Conservation (phyloP, 441 rosid species). For the Euphorbia neoarborescens region DNA sequence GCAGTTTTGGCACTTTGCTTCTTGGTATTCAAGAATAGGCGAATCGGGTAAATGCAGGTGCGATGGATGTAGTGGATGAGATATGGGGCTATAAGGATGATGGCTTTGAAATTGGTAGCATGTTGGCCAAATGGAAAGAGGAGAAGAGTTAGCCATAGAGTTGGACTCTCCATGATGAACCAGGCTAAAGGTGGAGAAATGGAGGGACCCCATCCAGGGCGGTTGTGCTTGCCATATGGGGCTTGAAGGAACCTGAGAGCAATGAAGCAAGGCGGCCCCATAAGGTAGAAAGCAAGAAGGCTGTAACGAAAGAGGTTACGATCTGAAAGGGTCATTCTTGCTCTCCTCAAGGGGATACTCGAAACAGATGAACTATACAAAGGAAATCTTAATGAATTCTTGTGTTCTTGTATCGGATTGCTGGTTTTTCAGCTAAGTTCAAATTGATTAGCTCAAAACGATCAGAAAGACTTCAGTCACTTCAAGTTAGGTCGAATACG, state of each 20-base stretch:
- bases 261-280: constrained; percentile 55
- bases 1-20: neutral
- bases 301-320: constrained; percentile 37
- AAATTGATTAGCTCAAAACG: neutral
- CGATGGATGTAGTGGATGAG: constrained; percentile 79
- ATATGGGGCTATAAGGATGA: constrained; percentile 49
- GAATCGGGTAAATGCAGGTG: constrained; percentile 66
- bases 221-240: constrained; percentile 85
- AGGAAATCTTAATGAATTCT: neutral
- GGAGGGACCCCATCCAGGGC: constrained; percentile 83
- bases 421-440: neutral
- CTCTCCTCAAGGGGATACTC: neutral
- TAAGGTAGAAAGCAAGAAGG: constrained; percentile 42
- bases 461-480: neutral
- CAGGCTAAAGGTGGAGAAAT: constrained; percentile 66
- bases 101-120: constrained; percentile 42
- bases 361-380: neutral
- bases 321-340: constrained; percentile 31
- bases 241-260: constrained; percentile 62
- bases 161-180: constrained; percentile 87
- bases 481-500: neutral
- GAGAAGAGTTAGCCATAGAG: constrained; percentile 56
- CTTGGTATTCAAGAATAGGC: constrained; percentile 30
- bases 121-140: constrained; percentile 61
- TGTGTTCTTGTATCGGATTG: neutral